Evolutionary conservation across 1,284 basidiomycete species (phyloP).

Genomic region (Exobasidium cylindrosporum): DNA sequence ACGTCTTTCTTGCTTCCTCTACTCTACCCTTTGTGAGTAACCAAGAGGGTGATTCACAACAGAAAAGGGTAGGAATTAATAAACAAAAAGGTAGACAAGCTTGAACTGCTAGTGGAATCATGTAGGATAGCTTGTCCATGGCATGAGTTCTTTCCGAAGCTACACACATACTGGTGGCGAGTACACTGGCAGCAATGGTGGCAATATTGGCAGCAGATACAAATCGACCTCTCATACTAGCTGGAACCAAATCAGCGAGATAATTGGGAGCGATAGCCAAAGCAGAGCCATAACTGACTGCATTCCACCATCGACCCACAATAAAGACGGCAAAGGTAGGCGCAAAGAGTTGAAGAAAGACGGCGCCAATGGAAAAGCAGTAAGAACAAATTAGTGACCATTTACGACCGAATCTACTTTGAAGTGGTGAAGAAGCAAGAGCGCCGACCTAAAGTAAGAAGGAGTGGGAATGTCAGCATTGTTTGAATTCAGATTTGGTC

Average conservation of each 20-base stretch:
- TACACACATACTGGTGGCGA: slow-evolving; percentile 36
- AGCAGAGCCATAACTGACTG: slow-evolving; percentile 35
- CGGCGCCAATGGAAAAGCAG: slow-evolving; percentile 34
- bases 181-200: slow-evolving; percentile 33
- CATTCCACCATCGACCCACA: slow-evolving; percentile 40
- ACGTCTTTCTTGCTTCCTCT: slow-evolving; percentile 27
- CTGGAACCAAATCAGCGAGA: slow-evolving; percentile 37
- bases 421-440: slow-evolving; percentile 27
- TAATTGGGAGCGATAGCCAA: slow-evolving; percentile 38
- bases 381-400: slow-evolving; percentile 36
- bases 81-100: slow-evolving; percentile 29
- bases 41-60: slow-evolving; percentile 37
- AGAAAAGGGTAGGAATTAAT: slow-evolving; percentile 26
- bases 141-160: slow-evolving; percentile 24
- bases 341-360: slow-evolving; percentile 40
- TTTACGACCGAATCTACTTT: slow-evolving; percentile 35
- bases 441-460: slow-evolving; percentile 20
- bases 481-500: neutral
- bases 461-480: neutral
- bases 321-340: slow-evolving; percentile 41
- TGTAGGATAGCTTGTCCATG: slow-evolving; percentile 24
- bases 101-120: slow-evolving; percentile 34
- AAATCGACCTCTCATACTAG: slow-evolving; percentile 34
- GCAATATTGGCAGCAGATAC: slow-evolving; percentile 36
- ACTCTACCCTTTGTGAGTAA: slow-evolving; percentile 37